Conservation (phyloP, 768 basidiomycete genomes). For the Russula griseocarnosa region DNA sequence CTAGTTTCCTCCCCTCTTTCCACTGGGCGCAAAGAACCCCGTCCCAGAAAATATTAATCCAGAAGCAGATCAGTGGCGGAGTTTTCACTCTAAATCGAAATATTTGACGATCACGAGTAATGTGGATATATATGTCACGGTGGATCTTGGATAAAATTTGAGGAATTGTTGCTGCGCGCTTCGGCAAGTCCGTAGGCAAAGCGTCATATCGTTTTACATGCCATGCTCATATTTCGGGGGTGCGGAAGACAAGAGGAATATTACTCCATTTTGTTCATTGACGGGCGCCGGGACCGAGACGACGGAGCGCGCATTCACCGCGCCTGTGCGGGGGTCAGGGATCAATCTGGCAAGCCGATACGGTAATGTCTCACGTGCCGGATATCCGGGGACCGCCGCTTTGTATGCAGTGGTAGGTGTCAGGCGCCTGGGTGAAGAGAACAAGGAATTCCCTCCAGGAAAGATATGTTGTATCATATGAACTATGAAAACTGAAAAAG, state of each 20-base stretch:
- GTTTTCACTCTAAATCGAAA: neutral
- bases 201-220: neutral
- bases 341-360: neutral
- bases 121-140: no score
- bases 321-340: neutral
- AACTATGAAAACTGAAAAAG: neutral
- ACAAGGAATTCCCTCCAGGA: constrained; percentile 16
- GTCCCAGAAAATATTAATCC: neutral
- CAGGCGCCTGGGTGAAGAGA: neutral
- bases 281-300: neutral
- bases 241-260: neutral
- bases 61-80: constrained; percentile 8
- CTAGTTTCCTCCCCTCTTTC: neutral
- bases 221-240: neutral
- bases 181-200: neutral
- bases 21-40: constrained; percentile 12
- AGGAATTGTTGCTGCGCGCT: neutral
- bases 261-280: neutral
- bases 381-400: neutral
- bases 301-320: neutral
- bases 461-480: neutral
- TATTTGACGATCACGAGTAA: neutral
- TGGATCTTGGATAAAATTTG: neutral
- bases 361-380: neutral
- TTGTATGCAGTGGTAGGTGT: neutral